Evolutionary conservation across 176 grass and related monocot genomes (phyloP), one percentile per base, ranked within the genome.

Genomic region (Paspalum vaginatum): DNA sequence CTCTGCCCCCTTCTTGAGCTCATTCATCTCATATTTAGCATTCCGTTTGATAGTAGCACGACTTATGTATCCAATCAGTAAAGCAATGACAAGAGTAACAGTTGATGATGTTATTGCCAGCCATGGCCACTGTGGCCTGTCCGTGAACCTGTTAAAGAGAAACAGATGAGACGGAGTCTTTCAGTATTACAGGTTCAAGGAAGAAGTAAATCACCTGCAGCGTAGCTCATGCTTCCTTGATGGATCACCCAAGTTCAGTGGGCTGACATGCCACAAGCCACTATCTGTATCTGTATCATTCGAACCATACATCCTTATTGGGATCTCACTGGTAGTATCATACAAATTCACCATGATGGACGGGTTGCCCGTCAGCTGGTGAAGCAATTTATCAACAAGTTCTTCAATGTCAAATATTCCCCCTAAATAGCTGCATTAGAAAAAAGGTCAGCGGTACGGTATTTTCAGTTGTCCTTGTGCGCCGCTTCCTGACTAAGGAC

Each of bases 321-420:
- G 75, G 22, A n/a, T 53, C 21, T 81, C 83, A 8, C 91, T 87
- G 27, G 94, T 97, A 13, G 87, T 93, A 83, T 97, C 94, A 74
- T 97, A 97, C 27, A 97, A 91, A 45, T 93, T 93, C 64, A 97
- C 94, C 64, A 90, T 87, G 59, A 97, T 93, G n/a, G 94, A 85
- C 17, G 93, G 91, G n/a, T n/a, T n/a, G n/a, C n/a, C n/a, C n/a
- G n/a, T n/a, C n/a, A n/a, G n/a, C 73, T 97, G 94, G 80, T 93
- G 84, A 38, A 97, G 80, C 81, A 97, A 53, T 53, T 97, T 97
- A 27, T 97, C 81, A 7, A 97, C 91, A 24, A 97, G 83, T 8
- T 91, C 91, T 79, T 97, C 86, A 14, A 97, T 87, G 42, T 97
- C 94, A 86, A 97, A 97, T 82, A 93, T 93, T 58, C 94, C 94